Base-by-base conservation (phyloP, 192 early-diverging fungal genomes). In the Coemansia sp. region DNA sequence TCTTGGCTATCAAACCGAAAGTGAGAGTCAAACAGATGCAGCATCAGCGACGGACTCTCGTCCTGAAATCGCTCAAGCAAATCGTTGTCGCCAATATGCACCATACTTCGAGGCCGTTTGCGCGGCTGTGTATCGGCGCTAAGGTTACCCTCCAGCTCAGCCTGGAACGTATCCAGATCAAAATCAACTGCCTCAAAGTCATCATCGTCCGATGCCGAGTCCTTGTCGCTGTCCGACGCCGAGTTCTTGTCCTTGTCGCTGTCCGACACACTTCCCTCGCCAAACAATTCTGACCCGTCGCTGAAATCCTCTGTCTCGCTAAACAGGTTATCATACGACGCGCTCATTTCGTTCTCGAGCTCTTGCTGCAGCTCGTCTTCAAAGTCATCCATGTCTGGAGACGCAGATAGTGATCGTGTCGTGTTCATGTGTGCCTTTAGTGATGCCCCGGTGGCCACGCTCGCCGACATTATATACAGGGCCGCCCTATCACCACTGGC, bases 11-110 rank as follows among this genome's bases (percentile, higher is more conserved):
- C 86, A 70, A 90, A 90, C 53, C 88, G 87, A 66, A 89, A 90
- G 75, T 90, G 87, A 23, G 86, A 86, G 46, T 85, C 77, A 58
- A 88, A 87, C 51, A 90, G 61, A 57, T 89, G 89, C 36, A 90
- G 56, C 26, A 73, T 70, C 34, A 89, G 74, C 2, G 89, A 90
- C 5, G 87, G 84, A 54, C 73, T 70, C 47, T 77, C 81, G 18
- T 81, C 58, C 54, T 74, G 72, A 58, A 84, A 79, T 3, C 60
- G 75, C 68, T 68, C 79, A 8, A 64, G 63, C 53, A 81, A 21
- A 23, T 73, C 59, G 14, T 53, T 46, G 40, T 81, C 73, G 20
- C 79, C 73, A 4, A 81, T 51, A n/a, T 66, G 63, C 8, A 81
- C 60, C 23, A 17, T 52, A 20, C 38, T 59, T 34, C 60, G 54